Base-by-base conservation (phyloP, 2,329 filamentous ascomycete species). In the Arthrobotrys conoides region DNA sequence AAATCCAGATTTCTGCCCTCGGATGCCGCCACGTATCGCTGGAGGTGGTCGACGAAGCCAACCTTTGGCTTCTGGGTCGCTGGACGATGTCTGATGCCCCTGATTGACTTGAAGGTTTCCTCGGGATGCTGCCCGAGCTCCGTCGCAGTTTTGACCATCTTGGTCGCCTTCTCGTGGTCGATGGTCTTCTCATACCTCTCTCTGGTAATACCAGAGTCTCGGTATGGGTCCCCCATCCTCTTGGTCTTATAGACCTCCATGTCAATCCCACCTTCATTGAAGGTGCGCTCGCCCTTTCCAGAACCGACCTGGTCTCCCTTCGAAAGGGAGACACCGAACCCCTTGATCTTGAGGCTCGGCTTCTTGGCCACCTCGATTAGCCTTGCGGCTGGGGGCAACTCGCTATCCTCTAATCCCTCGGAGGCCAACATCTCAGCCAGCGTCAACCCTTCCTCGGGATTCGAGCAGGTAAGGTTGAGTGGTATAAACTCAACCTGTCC, bases 361-460 rank as follows among this genome's bases (percentile, higher is more conserved):
- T 41, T 66, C 2, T n/a, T 66, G 12, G 61, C 53, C 16, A 51
- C 12, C 10, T 49, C 30, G 1, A 51, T 16, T 0, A 66, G 44
- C 46, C 10, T 41, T n/a, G 49, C 49, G 12, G 30, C 61, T 36
- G 22, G 36, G 1, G 63, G 41, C 18, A 66, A 8, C 8, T 24
- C 20, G n/a, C 48, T 48, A 14, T n/a, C 51, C 30, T 73, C 46
- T 10, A 27, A 41, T 2, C 33, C 57, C 4, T 44, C 57, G 22
- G 36, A 24, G 5, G 59, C 59, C 1, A 73, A 51, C 49, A 67
- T 59, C 24, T 73, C 70, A 1, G 61, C 38, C 10, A 73, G 5
- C 6, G 61, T 73, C 3, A 73, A 27, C 0, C 70, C 61, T 14
- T 48, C 18, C 6, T 49, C 61, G 0, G 51, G 41, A 30, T 67